A percentile compares a stretch with the other conserved stretches of the same genome.
Conservation (phyloP, 2,329 filamentous ascomycete species). For the Dactylellina sp. region DNA sequence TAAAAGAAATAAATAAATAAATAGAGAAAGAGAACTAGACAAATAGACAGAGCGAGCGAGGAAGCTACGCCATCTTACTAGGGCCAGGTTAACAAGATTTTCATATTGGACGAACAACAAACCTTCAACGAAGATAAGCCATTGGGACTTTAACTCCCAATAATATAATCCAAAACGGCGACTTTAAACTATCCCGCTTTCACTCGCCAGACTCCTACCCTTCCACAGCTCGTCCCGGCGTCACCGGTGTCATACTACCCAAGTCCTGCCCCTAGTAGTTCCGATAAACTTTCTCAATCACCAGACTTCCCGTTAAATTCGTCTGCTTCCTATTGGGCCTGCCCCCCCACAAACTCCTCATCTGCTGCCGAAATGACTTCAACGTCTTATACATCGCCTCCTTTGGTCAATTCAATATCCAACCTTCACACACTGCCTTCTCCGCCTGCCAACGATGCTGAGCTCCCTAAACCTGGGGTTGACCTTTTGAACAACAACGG, state of each 20-base stretch:
- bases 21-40: background rate
- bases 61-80: too few species aligned
- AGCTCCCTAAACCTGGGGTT: slow-evolving; percentile 37
- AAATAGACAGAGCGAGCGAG: too few species aligned
- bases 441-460: slow-evolving; percentile 52
- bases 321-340: slow-evolving; percentile 42
- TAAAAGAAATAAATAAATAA: too few species aligned
- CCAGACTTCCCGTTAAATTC: slow-evolving; percentile 29
- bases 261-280: slow-evolving; percentile 50
- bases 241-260: slow-evolving; percentile 53
- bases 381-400: slow-evolving; percentile 45
- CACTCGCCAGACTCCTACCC: slow-evolving; percentile 46
- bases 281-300: slow-evolving; percentile 38
- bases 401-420: slow-evolving; percentile 37
- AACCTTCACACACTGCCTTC: slow-evolving; percentile 50
- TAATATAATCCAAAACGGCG: slow-evolving; percentile 52
- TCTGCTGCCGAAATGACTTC: slow-evolving; percentile 47
- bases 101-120: background rate
- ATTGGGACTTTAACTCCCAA: slow-evolving; percentile 57
- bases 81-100: too few species aligned
- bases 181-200: slow-evolving; percentile 51
- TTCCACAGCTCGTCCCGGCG: slow-evolving; percentile 54
- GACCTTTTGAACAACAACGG: slow-evolving; percentile 7
- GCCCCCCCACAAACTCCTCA: background rate
- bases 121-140: slow-evolving; percentile 16